Evolutionary conservation across 2,329 filamentous ascomycete species (phyloP).

Genomic region (Pleoardoris graminearum): DNA sequence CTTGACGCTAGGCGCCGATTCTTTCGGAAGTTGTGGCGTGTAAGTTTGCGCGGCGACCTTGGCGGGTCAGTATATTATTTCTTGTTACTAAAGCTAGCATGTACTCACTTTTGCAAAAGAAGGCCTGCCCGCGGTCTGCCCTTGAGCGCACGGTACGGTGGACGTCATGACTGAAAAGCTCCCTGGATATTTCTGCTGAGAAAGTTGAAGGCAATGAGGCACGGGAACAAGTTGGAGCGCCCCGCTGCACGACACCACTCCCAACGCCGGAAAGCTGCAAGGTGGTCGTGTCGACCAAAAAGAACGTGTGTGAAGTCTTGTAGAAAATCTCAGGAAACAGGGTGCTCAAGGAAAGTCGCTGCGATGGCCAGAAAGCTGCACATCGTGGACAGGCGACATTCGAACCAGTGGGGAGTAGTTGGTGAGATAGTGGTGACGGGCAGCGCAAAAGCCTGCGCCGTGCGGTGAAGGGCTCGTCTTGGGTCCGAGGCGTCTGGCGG

Average conservation of each 20-base stretch:
- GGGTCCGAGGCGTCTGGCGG: constrained; percentile 13
- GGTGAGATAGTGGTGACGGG: constrained; percentile 4
- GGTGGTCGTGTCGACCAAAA: constrained; percentile 30
- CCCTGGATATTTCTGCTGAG: constrained; percentile 5
- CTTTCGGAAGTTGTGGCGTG: constrained; percentile 34
- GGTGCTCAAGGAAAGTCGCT: constrained; percentile 57
- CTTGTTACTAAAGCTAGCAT: too few relatives aligned
- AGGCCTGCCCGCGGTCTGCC: constrained; percentile 53
- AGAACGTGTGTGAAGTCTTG: constrained; percentile 35
- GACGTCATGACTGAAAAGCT: constrained; percentile 34
- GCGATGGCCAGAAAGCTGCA: constrained; percentile 51
- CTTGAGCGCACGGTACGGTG: constrained; percentile 32
- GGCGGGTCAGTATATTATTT: constrained; percentile 24
- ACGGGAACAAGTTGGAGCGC: neutral
- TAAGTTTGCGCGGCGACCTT: constrained; percentile 49
- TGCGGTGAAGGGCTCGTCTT: constrained; percentile 10
- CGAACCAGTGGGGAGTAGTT: constrained; percentile 24
- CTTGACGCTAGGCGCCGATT: constrained; percentile 27
- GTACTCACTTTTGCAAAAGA: constrained; percentile 78
- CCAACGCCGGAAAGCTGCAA: constrained; percentile 28
- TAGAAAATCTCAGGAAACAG: constrained; percentile 48
- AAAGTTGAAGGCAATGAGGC: neutral
- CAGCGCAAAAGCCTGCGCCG: constrained; percentile 1
- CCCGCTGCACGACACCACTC: constrained; percentile 24
- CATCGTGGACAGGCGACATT: constrained; percentile 56